These are phyloP conservation scores for Cenchrus fungigraminus DNA, from an alignment of 176 grass and related monocot species.

Conservation along the genomic window DNA sequence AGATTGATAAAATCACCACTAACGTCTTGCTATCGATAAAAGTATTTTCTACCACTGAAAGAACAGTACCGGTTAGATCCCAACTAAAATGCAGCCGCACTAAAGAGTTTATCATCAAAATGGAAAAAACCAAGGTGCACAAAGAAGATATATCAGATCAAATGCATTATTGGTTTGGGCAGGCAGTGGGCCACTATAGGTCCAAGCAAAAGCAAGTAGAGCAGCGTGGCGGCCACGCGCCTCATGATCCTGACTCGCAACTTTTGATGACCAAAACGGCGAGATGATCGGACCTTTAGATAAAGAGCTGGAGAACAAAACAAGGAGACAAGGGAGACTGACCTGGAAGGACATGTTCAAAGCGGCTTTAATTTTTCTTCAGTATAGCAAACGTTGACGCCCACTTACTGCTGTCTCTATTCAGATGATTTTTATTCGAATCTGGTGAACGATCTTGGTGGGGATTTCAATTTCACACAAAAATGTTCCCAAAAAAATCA, in stretches of 20 bases:
- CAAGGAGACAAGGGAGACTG: neutral
- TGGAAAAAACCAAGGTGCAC: neutral
- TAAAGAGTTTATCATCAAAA: neutral
- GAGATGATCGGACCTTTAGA: neutral
- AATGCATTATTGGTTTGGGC: neutral
- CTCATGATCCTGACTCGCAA: neutral
- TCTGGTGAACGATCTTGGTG: too few relatives aligned
- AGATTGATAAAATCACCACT: too few relatives aligned
- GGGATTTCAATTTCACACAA: neutral
- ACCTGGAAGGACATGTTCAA: neutral
- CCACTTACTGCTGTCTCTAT: constrained; percentile 13
- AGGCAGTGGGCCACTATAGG: neutral
- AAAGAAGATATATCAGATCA: neutral
- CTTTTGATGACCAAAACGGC: neutral
- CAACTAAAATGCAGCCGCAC: too few relatives aligned
- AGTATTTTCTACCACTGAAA: too few relatives aligned
- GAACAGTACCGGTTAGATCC: too few relatives aligned
- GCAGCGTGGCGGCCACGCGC: constrained; percentile 1
- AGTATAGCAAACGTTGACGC: constrained; percentile 30
- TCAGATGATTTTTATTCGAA: neutral
- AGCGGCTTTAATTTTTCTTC: neutral
- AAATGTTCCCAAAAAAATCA: too few relatives aligned
- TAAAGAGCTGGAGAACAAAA: constrained; percentile 3
- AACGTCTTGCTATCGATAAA: too few relatives aligned
- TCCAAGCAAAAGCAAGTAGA: neutral